Evolutionary conservation across 768 basidiomycete species (phyloP), one percentile per base, ranked within the genome.

Genomic region (Lyophyllum shimeji): DNA sequence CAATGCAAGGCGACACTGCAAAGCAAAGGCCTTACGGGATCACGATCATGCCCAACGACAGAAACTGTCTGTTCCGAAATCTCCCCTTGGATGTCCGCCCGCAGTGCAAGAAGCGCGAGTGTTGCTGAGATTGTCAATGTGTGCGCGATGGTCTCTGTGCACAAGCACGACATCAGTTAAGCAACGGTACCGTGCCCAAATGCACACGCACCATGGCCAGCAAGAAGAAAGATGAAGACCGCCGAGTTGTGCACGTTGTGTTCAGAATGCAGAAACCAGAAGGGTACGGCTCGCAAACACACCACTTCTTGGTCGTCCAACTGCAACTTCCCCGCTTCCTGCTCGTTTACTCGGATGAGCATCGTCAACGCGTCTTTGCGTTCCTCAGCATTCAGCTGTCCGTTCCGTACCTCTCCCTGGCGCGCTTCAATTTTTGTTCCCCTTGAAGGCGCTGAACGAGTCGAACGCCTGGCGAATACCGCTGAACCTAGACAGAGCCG

Each of bases 181-280:
- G 9, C n/a, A 24, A 76, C 39, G 5, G n/a, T 17, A 13, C 12
- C 4, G 15, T 18, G n/a, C 7, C 39, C 6, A 7, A 13, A 33
- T 3, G 5, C 7, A 8, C 3, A 59, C 69, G 34, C 57, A 78
- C 83, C 83, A 62, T 85, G 82, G 2, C 85, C 84, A 24, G 83
- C 83, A 34, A 86, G 77, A 11, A 86, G 67, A 58, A 82, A 67
- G 12, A 76, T 60, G 57, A 76, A 83, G 0, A 82, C 62, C 83
- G 3, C 81, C 82, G 43, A 82, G 79, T 81, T 82, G 50, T 33
- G n/a, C 1, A 27, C 23, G 20, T 24, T 20, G 23, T 2, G 12
- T 7, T 21, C 24, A 42, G 1, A 2, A 25, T 23, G 39, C 31
- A 7, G 37, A 13, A 3, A n/a, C 7, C 5, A 9, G 24, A 40